A percentile compares a stretch with the other conserved stretches of the same genome.
phyloP scores from a whole-genome alignment of 768 basidiomycete species.

The Psilocybe tampanensis region DNA sequence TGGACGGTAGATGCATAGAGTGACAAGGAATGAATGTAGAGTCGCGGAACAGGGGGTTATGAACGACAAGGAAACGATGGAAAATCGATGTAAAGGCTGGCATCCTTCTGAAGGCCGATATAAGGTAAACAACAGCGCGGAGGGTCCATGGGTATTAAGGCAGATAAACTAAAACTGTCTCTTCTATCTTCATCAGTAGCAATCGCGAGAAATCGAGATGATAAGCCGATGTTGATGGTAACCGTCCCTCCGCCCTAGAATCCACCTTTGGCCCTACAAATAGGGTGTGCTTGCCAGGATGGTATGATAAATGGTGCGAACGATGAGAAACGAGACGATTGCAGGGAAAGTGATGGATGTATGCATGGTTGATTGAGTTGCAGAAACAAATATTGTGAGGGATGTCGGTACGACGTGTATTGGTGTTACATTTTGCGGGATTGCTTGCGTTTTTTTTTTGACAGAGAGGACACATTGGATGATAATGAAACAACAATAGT shows the following conservation, averaged over 20 bases:
- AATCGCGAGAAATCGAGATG: constrained; percentile 23
- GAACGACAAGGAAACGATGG: constrained; percentile 38
- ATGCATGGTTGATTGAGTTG: constrained; percentile 66
- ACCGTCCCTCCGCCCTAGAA: constrained; percentile 29
- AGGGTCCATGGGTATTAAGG: constrained; percentile 29
- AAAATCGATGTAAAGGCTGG: constrained; percentile 17
- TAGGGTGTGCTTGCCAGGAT: constrained; percentile 52
- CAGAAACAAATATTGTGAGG: constrained; percentile 63
- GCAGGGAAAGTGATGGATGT: constrained; percentile 68
- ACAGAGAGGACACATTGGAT: constrained; percentile 43
- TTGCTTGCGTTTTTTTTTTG: constrained; percentile 61
- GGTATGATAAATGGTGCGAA: constrained; percentile 43
- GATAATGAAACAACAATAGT: constrained; percentile 36
- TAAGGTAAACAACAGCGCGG: constrained; percentile 32
- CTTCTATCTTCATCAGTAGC: constrained; percentile 27
- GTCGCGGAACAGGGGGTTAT: constrained; percentile 37
- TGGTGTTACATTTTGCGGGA: constrained; percentile 82
- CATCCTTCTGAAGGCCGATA: constrained; percentile 20
- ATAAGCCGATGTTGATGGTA: constrained; percentile 24
- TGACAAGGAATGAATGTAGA: constrained; percentile 49
- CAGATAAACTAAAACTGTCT: constrained; percentile 40
- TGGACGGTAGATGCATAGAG: constrained; percentile 59
- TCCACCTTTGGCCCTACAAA: constrained; percentile 34
- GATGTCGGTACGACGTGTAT: constrained; percentile 67
- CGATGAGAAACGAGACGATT: constrained; percentile 53